These are phyloP conservation scores for Phyllosticta citribraziliensis DNA, from an alignment of 2,329 filamentous ascomycete genomes.

Conservation along the genomic window DNA sequence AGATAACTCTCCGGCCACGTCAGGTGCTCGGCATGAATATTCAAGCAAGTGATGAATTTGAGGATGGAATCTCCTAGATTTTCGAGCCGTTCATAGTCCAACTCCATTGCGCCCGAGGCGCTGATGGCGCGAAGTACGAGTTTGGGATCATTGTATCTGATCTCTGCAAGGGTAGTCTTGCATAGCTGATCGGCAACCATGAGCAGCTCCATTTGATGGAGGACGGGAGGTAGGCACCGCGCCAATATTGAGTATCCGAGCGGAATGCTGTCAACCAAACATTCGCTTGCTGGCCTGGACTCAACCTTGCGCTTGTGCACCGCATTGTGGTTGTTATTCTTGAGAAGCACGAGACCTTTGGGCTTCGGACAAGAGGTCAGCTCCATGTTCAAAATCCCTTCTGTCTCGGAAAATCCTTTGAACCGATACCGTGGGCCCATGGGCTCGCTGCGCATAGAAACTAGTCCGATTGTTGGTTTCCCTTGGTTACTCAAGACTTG, in stretches of 20 bases:
- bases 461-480: neutral
- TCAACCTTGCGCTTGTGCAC: conserved; percentile 33
- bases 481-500: neutral
- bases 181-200: conserved; percentile 55
- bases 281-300: conserved; percentile 39
- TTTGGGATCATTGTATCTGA: conserved; percentile 44
- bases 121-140: conserved; percentile 62
- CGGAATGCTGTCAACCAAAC: conserved; percentile 39
- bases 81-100: conserved; percentile 75
- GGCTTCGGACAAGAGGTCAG: neutral
- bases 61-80: conserved; percentile 79
- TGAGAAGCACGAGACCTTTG: neutral
- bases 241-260: conserved; percentile 38
- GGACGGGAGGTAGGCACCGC: conserved; percentile 61
- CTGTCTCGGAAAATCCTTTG: neutral
- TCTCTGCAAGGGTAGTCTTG: conserved; percentile 41
- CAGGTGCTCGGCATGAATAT: conserved; percentile 51
- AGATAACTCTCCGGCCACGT: conserved; percentile 70
- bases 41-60: conserved; percentile 61
- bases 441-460: neutral
- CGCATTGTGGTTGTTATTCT: conserved; percentile 11
- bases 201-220: conserved; percentile 57
- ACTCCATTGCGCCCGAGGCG: conserved; percentile 50
- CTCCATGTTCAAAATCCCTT: neutral
- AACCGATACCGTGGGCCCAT: too few relatives aligned